These are phyloP conservation scores for Flaveria floridana DNA, from an alignment of 140 eudicot species.

Conservation along the genomic window DNA sequence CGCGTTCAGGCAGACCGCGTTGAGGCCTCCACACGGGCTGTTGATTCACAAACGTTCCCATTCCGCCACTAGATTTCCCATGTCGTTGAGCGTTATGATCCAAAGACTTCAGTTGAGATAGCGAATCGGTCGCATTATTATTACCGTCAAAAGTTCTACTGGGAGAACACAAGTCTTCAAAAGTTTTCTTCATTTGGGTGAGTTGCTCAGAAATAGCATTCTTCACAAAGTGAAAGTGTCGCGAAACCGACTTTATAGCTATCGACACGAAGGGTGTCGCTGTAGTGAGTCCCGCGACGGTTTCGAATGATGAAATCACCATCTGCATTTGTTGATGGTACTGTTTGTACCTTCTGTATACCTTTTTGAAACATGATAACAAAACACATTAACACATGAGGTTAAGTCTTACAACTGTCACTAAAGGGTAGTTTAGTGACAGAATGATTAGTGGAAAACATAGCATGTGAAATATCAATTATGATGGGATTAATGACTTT, in stretches of 20 bases:
- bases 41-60: conserved; percentile 46
- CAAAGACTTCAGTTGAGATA: conserved; percentile 42
- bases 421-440: not conserved
- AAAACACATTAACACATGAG: conserved; percentile 10
- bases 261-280: conserved; percentile 73
- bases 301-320: conserved; percentile 79
- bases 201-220: conserved; percentile 73
- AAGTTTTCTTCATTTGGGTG: conserved; percentile 39
- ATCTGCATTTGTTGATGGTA: conserved; percentile 84
- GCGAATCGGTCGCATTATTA: conserved; percentile 35
- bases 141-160: conserved; percentile 36
- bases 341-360: conserved; percentile 69
- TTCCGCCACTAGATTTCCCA: conserved; percentile 39
- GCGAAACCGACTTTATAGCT: conserved; percentile 62
- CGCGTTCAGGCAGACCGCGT: conserved; percentile 89
- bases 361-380: conserved; percentile 38
- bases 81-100: conserved; percentile 47
- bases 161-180: conserved; percentile 61
- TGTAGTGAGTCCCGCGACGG: conserved; percentile 70
- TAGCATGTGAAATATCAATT: conserved; percentile 44
- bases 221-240: conserved; percentile 64
- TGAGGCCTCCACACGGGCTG: conserved; percentile 89
- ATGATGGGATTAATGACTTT: conserved; percentile 36
- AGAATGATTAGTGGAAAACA: conserved; percentile 25
- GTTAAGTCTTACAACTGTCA: not conserved